phyloP scores from a whole-genome alignment of 768 basidiomycete genomes.

The Astraeus odoratus region DNA sequence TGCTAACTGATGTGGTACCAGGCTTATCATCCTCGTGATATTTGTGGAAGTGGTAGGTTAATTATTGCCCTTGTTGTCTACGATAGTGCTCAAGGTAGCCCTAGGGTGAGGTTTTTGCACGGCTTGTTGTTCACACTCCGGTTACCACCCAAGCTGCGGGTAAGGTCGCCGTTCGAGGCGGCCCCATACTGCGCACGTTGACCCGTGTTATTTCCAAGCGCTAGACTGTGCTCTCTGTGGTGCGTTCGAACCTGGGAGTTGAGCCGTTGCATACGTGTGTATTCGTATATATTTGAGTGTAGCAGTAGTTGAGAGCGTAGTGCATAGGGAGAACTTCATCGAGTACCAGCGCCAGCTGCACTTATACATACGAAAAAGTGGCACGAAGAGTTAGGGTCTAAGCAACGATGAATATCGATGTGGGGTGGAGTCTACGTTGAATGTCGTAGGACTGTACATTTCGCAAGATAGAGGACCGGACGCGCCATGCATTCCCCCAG shows the following conservation, averaged over 20 bases:
- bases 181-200: constrained; percentile 29
- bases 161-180: background rate
- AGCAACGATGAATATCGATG: background rate
- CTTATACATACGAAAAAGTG: too few species aligned
- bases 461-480: background rate
- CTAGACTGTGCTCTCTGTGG: background rate
- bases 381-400: too few species aligned
- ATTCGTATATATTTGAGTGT: background rate
- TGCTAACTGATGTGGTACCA: constrained; percentile 17
- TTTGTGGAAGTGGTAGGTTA: constrained; percentile 73
- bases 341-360: too few species aligned
- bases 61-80: background rate
- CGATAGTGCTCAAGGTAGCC: constrained; percentile 16
- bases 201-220: constrained; percentile 31
- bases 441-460: constrained; percentile 1
- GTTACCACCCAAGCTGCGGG: constrained; percentile 3
- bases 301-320: too few species aligned
- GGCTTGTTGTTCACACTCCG: constrained; percentile 53
- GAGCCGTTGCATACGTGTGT: background rate
- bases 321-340: too few species aligned
- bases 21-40: constrained; percentile 86
- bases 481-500: background rate
- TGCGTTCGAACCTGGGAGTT: background rate
- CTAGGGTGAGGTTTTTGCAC: constrained; percentile 79
- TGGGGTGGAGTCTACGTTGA: background rate